These are phyloP conservation scores for Cyberlindnera amylophila DNA, from an alignment of 805 yeast species.

Conservation along the genomic window DNA sequence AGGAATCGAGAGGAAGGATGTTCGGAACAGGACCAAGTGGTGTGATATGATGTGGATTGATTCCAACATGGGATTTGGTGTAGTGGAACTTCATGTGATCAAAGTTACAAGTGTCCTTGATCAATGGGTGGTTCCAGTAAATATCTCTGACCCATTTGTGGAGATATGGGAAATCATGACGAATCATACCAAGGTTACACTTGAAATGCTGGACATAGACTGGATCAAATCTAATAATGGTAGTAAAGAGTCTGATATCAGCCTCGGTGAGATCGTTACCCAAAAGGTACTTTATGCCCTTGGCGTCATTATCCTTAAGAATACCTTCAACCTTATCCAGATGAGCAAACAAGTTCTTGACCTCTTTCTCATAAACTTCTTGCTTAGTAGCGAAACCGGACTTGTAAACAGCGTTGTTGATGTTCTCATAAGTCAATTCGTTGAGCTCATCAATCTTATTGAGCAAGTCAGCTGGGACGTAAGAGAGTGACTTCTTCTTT, in stretches of 20 bases:
- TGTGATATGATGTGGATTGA: slow-evolving; percentile 80
- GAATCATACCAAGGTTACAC: slow-evolving; percentile 79
- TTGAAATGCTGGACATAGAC: slow-evolving; percentile 95
- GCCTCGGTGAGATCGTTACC: slow-evolving; percentile 82
- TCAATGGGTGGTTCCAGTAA: slow-evolving; percentile 75
- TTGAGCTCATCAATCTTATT: slow-evolving; percentile 71
- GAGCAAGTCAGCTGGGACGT: slow-evolving; percentile 56
- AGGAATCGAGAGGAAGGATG: slow-evolving; percentile 41
- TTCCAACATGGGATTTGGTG: slow-evolving; percentile 75
- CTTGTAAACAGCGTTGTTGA: slow-evolving; percentile 93
- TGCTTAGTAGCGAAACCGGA: slow-evolving; percentile 85
- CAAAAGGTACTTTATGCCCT: slow-evolving; percentile 39
- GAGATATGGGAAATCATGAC: slow-evolving; percentile 72
- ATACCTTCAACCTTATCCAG: slow-evolving; percentile 68
- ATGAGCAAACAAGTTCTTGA: slow-evolving; percentile 55
- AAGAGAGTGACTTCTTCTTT: slow-evolving; percentile 46
- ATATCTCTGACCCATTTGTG: slow-evolving; percentile 78
- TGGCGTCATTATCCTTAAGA: slow-evolving; percentile 38
- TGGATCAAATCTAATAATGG: slow-evolving; percentile 87
- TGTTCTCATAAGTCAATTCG: slow-evolving; percentile 75
- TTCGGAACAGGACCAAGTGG: slow-evolving; percentile 87
- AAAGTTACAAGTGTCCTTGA: slow-evolving; percentile 76
- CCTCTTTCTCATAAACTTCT: slow-evolving; percentile 73
- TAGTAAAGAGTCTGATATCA: slow-evolving; percentile 81
- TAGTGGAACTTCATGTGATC: slow-evolving; percentile 90